Evolutionary conservation across 2,329 filamentous ascomycete genomes (phyloP), one percentile per base, ranked within the genome.

Genomic region (Xylaria polymorpha): DNA sequence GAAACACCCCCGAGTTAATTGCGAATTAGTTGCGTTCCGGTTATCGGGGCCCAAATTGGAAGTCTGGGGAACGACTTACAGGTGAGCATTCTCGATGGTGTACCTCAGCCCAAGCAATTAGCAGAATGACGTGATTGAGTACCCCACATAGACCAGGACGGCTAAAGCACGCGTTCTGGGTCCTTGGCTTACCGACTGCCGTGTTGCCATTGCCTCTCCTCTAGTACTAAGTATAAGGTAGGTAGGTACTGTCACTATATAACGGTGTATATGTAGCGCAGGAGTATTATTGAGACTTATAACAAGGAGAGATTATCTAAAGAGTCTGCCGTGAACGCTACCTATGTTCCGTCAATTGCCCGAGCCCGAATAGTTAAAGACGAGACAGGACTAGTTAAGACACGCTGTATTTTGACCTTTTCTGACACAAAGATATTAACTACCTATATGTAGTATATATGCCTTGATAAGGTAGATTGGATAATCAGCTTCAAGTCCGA

Each of bases 51-150:
- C 53, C 46, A 62, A 61, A 29, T 29, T 29, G 25, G 25, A 68
- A 69, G 32, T 61, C 56, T 57, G 20, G 46, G 50, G 48, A 50
- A 61, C 18, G 25, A 35, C 56, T 44, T 55, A 44, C 37, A 44
- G 35, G 35, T 44, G 51, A 51, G 43, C 51, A 39, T 50, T 56
- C 61, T 62, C 51, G 39, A 56, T 20, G 14, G 18, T 14, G 61
- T 32, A 58, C 12, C 25, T 41, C 22, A 58, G 35, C n/a, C 53
- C 18, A 25, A 29, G 20, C n/a, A 43, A 20, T 37, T 71, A 72
- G 61, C 25, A 63, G 46, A 71, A 77, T 77, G 74, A 77, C 75
- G 75, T 77, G 74, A 74, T 77, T 75, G 22, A 35, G 20, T 32
- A 61, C 68, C 62, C 66, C 62, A 64, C 69, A 64, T 53, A 32